Evolutionary conservation across 1,284 basidiomycete species (phyloP).

Genomic region (Marasmius fiardii): DNA sequence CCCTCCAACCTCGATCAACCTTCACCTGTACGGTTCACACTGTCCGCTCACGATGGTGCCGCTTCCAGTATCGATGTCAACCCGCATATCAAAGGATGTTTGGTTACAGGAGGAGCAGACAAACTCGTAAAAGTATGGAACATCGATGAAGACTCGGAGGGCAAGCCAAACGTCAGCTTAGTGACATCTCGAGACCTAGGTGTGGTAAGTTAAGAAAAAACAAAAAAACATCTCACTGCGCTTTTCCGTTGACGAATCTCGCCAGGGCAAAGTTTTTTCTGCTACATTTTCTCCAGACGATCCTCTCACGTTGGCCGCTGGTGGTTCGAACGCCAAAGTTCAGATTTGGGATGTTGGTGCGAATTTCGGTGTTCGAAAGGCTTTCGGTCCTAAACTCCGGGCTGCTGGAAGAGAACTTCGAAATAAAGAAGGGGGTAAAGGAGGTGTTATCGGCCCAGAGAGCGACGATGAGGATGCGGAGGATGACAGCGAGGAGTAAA

Average conservation of each 20-base stretch:
- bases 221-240: not conserved
- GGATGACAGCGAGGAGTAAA: slow-evolving; percentile 40
- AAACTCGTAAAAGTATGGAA: slow-evolving; percentile 97
- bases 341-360: slow-evolving; percentile 93
- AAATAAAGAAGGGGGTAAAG: slow-evolving; percentile 39
- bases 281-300: slow-evolving; percentile 91
- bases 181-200: slow-evolving; percentile 92
- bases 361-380: slow-evolving; percentile 75
- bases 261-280: slow-evolving; percentile 93
- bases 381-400: slow-evolving; percentile 71
- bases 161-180: slow-evolving; percentile 80
- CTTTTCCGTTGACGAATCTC: not conserved
- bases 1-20: slow-evolving; percentile 60
- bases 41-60: slow-evolving; percentile 94
- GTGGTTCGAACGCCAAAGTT: slow-evolving; percentile 88
- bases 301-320: slow-evolving; percentile 90
- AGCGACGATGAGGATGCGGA: slow-evolving; percentile 65
- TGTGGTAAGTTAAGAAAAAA: slow-evolving; percentile 59
- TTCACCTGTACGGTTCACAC: slow-evolving; percentile 78
- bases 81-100: slow-evolving; percentile 86
- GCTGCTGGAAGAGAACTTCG: slow-evolving; percentile 65
- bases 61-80: slow-evolving; percentile 92
- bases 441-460: slow-evolving; percentile 68
- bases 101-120: slow-evolving; percentile 93
- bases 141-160: slow-evolving; percentile 64